Conservation (phyloP, 208 protist species). For the Balamuthia mandrillaris region DNA sequence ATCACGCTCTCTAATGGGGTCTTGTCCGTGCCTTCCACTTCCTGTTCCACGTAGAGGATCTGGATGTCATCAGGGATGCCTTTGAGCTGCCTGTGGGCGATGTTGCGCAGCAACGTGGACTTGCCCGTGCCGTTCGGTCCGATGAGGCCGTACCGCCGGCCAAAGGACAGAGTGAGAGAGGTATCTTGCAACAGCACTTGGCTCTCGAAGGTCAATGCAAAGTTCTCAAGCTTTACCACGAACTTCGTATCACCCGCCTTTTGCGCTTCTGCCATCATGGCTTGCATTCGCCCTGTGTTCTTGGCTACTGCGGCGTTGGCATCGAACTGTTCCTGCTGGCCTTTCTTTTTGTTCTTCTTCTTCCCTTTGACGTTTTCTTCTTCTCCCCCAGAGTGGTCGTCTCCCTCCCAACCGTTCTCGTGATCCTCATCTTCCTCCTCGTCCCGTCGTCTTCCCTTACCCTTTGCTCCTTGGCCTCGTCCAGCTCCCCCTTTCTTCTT, state of each 20-base stretch:
- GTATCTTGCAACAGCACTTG: conserved; percentile 47
- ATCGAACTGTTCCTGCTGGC: neutral
- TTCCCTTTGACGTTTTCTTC: neutral
- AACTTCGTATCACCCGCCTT: conserved; percentile 31
- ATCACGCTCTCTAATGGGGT: conserved; percentile 53
- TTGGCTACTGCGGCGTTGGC: neutral
- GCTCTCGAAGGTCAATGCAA: conserved; percentile 55
- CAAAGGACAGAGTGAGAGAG: conserved; percentile 66
- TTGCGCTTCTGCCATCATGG: conserved; percentile 38
- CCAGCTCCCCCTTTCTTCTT: too few relatives aligned
- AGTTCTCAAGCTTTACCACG: conserved; percentile 57
- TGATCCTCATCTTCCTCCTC: neutral
- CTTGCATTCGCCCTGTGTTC: conserved; percentile 22
- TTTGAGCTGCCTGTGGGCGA: conserved; percentile 81
- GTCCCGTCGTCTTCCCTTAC: too few relatives aligned
- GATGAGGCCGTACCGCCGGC: conserved; percentile 91
- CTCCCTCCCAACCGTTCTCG: neutral
- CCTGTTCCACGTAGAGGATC: conserved; percentile 96
- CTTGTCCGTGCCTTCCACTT: conserved; percentile 74
- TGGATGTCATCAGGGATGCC: conserved; percentile 91
- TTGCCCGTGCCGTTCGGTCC: conserved; percentile 86
- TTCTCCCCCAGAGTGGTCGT: neutral
- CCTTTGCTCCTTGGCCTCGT: too few relatives aligned
- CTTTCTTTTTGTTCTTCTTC: neutral
- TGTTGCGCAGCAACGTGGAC: conserved; percentile 86